Percentiles rank a stretch among this genome's conserved stretches.
These are phyloP conservation scores for Tolypocladium endophyticum DNA, from an alignment of 2,329 filamentous ascomycete species.

Conservation along the genomic window DNA sequence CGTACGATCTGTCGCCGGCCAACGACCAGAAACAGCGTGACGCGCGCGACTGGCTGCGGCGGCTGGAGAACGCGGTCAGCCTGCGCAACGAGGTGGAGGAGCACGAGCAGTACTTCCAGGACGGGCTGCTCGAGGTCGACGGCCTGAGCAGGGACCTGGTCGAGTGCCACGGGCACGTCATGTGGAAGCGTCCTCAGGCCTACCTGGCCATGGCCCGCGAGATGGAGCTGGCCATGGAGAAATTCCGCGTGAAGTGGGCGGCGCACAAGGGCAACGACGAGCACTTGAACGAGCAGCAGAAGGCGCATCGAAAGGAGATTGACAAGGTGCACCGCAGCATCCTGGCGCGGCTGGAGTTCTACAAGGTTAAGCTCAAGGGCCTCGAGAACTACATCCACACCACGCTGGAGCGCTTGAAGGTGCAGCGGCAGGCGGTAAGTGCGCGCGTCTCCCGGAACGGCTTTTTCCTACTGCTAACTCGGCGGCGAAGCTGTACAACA, in stretches of 20 bases:
- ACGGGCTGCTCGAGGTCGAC: constrained; percentile 44
- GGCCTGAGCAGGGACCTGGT: constrained; percentile 51
- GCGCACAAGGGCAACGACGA: constrained; percentile 5
- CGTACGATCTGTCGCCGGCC: constrained; percentile 43
- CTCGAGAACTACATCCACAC: constrained; percentile 54
- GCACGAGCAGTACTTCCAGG: constrained; percentile 42
- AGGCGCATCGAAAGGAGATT: constrained; percentile 19
- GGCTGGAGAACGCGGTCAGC: constrained; percentile 50
- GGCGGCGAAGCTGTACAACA: constrained; percentile 47
- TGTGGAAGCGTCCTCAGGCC: constrained; percentile 53
- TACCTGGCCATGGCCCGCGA: constrained; percentile 43
- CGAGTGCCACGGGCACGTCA: constrained; percentile 51
- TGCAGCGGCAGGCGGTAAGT: constrained; percentile 50
- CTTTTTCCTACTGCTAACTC: background rate
- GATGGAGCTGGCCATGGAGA: constrained; percentile 36
- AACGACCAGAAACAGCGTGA: constrained; percentile 53
- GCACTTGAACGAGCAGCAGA: constrained; percentile 13
- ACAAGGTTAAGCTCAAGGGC: constrained; percentile 48
- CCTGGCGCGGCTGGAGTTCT: constrained; percentile 45
- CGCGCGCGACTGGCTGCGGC: constrained; percentile 51
- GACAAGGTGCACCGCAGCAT: constrained; percentile 42
- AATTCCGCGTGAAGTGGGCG: constrained; percentile 24
- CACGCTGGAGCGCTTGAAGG: constrained; percentile 48
- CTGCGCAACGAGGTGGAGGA: constrained; percentile 50
- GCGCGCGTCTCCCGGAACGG: background rate